These are phyloP conservation scores for Exophiala bonariae DNA, from an alignment of 2,329 filamentous ascomycete species.

Conservation along the genomic window DNA sequence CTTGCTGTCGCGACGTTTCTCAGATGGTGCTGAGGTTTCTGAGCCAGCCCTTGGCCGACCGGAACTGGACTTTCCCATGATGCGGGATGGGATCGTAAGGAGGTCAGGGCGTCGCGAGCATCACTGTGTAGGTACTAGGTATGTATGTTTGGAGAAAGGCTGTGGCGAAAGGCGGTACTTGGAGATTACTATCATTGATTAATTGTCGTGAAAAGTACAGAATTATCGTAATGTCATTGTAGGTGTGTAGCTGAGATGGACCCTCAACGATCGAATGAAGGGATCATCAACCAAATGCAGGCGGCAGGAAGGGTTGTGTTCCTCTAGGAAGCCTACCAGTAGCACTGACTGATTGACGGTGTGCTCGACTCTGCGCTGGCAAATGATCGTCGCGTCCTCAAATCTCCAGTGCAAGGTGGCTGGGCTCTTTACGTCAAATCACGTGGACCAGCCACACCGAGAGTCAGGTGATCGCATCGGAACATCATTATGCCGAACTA, in stretches of 20 bases:
- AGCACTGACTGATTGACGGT: neutral
- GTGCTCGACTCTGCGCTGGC: neutral
- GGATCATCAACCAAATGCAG: neutral
- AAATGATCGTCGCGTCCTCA: neutral
- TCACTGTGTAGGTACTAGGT: neutral
- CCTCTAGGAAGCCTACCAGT: neutral
- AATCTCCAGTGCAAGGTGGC: too few species aligned
- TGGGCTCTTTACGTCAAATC: too few species aligned
- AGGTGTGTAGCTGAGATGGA: neutral
- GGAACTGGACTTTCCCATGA: slow-evolving; percentile 27
- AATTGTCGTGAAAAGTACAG: neutral
- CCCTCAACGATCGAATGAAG: neutral
- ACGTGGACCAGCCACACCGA: too few species aligned
- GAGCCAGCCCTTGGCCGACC: slow-evolving; percentile 22
- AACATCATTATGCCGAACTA: too few species aligned
- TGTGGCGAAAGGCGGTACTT: neutral
- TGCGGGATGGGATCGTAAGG: slow-evolving; percentile 13
- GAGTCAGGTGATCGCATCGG: too few species aligned
- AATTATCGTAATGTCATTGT: neutral
- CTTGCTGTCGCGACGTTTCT: slow-evolving; percentile 16
- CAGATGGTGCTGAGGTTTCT: slow-evolving; percentile 20
- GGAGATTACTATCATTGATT: neutral
- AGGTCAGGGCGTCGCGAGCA: slow-evolving; percentile 15
- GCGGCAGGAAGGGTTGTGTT: neutral
- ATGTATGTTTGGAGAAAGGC: neutral